phyloP scores from a whole-genome alignment of 805 yeast species.

The Candida methanosorbosa region DNA sequence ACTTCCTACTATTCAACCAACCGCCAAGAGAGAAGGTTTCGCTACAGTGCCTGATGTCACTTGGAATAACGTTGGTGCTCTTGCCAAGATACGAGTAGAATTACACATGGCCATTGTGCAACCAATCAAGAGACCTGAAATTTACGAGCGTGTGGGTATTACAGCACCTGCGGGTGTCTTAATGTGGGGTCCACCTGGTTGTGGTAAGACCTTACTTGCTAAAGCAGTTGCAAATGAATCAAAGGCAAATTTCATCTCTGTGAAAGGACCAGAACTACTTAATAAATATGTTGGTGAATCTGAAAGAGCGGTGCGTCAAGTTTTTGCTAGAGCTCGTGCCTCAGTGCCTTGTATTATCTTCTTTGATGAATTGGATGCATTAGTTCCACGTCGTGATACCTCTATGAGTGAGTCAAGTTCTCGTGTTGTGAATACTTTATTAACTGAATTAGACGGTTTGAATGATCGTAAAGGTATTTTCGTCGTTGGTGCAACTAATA shows the following conservation, averaged over 20 bases:
- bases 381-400: slow-evolving; percentile 90
- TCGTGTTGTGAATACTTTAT: slow-evolving; percentile 86
- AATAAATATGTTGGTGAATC: slow-evolving; percentile 96
- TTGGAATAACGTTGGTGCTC: slow-evolving; percentile 93
- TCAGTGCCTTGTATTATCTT: slow-evolving; percentile 92
- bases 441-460: slow-evolving; percentile 92
- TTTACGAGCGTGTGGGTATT: slow-evolving; percentile 85
- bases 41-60: slow-evolving; percentile 98
- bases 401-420: slow-evolving; percentile 84
- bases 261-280: slow-evolving; percentile 92
- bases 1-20: slow-evolving; percentile 89
- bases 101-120: slow-evolving; percentile 96
- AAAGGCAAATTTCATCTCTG: slow-evolving; percentile 89
- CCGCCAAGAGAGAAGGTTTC: slow-evolving; percentile 96
- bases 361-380: slow-evolving; percentile 92
- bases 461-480: slow-evolving; percentile 89
- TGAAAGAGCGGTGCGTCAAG: slow-evolving; percentile 87
- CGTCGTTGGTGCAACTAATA: slow-evolving; percentile 92
- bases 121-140: slow-evolving; percentile 88
- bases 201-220: slow-evolving; percentile 94
- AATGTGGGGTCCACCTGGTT: slow-evolving; percentile 99
- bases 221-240: slow-evolving; percentile 98
- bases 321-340: slow-evolving; percentile 87
- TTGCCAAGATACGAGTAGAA: slow-evolving; percentile 72
- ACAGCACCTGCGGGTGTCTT: slow-evolving; percentile 95